Conservation (phyloP, 2,329 filamentous ascomycete genomes). For the Pseudogymnoascus sp. region DNA sequence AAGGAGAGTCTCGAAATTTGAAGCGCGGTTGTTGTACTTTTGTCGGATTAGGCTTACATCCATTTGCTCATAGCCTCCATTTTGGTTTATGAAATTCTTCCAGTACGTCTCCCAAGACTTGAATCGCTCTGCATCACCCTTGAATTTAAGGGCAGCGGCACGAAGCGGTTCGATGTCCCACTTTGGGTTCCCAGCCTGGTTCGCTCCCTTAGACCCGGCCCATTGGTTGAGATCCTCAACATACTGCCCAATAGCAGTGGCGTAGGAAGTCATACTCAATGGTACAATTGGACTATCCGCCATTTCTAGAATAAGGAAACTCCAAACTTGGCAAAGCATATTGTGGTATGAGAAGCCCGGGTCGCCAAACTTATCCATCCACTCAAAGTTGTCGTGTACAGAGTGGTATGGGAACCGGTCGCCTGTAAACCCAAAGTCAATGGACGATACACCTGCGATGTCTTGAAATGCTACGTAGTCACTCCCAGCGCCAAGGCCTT, state of each 20-base stretch:
- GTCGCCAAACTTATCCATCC: slow-evolving; percentile 74
- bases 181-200: slow-evolving; percentile 36
- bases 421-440: slow-evolving; percentile 75
- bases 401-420: slow-evolving; percentile 64
- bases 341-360: slow-evolving; percentile 76
- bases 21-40: slow-evolving; percentile 71
- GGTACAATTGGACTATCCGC: slow-evolving; percentile 74
- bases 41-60: slow-evolving; percentile 50
- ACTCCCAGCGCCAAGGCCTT: slow-evolving; percentile 63
- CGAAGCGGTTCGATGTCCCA: slow-evolving; percentile 43
- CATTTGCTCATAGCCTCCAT: slow-evolving; percentile 60
- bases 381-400: slow-evolving; percentile 83
- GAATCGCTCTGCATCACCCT: slow-evolving; percentile 54
- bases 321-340: slow-evolving; percentile 69
- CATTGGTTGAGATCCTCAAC: slow-evolving; percentile 59
- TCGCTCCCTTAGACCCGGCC: slow-evolving; percentile 47
- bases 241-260: slow-evolving; percentile 54
- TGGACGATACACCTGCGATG: slow-evolving; percentile 77
- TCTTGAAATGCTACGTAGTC: slow-evolving; percentile 90
- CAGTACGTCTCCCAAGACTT: slow-evolving; percentile 69
- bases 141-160: slow-evolving; percentile 54
- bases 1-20: slow-evolving; percentile 72
- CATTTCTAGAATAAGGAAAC: slow-evolving; percentile 76
- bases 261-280: slow-evolving; percentile 72
- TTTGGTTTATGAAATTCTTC: slow-evolving; percentile 62